These are phyloP conservation scores for Rosa rugosa DNA, from an alignment of 306 rosid genomes.

Conservation along the genomic window DNA sequence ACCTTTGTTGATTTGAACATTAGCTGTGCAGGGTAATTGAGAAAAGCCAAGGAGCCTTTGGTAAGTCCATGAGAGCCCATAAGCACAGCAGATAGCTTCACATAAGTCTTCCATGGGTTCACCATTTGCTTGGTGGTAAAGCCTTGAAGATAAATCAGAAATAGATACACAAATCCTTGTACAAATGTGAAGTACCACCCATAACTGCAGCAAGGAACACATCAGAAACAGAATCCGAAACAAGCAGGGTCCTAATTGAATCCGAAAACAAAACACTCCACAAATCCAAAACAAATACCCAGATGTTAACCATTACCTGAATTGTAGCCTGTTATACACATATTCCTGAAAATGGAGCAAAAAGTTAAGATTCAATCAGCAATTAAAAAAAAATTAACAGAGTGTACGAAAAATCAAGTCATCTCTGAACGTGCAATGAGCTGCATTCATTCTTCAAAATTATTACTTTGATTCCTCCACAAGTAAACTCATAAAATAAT, in stretches of 20 bases:
- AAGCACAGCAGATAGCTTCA: conserved; percentile 87
- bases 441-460: not conserved
- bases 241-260: conserved; percentile 8
- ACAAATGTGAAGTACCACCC: conserved; percentile 99
- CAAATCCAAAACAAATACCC: not conserved
- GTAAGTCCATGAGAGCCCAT: conserved; percentile 99
- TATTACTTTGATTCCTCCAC: not conserved
- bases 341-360: conserved; percentile 71
- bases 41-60: conserved; percentile 94
- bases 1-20: conserved; percentile 99
- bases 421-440: conserved; percentile 14
- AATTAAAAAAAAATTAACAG: not conserved
- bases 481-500: not conserved
- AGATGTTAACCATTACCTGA: conserved; percentile 51
- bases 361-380: conserved; percentile 10
- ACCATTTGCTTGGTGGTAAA: conserved; percentile 96
- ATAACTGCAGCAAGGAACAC: conserved; percentile 61
- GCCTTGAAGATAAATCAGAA: conserved; percentile 86
- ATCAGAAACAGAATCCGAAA: not conserved
- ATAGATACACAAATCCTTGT: conserved; percentile 92
- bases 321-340: conserved; percentile 91
- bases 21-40: conserved; percentile 96
- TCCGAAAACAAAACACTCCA: conserved; percentile 16
- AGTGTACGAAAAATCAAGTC: conserved; percentile 7
- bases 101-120: conserved; percentile 98